A percentile compares a stretch with the other conserved stretches of the same genome.
These are phyloP conservation scores for Gossypioides kirkii DNA, from an alignment of 345 rosid genomes.

Conservation along the genomic window DNA sequence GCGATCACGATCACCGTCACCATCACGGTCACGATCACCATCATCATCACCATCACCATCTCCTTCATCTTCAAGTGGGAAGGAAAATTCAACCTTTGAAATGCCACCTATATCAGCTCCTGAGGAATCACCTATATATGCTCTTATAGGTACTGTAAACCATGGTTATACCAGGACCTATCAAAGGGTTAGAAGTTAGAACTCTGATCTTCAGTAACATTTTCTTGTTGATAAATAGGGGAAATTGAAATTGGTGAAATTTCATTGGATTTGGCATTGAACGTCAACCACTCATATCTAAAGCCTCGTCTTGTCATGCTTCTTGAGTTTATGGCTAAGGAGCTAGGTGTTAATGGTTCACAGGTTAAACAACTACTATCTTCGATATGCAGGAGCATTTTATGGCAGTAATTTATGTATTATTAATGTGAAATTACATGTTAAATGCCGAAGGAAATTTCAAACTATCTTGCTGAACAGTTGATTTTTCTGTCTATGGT, in stretches of 20 bases:
- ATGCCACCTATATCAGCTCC: slow-evolving; percentile 37
- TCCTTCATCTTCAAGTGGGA: slow-evolving; percentile 32
- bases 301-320: slow-evolving; percentile 47
- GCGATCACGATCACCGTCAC: slow-evolving; percentile 8
- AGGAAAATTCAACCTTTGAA: slow-evolving; percentile 29
- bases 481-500: slow-evolving; percentile 3
- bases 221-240: slow-evolving; percentile 32
- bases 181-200: background rate
- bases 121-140: slow-evolving; percentile 21
- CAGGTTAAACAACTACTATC: slow-evolving; percentile 43
- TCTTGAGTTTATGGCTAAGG: slow-evolving; percentile 42
- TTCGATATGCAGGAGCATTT: slow-evolving; percentile 14
- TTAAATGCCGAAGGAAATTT: background rate
- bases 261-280: slow-evolving; percentile 53
- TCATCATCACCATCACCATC: slow-evolving; percentile 15
- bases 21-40: too few species aligned
- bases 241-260: slow-evolving; percentile 51
- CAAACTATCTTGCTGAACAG: background rate
- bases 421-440: background rate
- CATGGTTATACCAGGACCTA: background rate
- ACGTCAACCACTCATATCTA: slow-evolving; percentile 46
- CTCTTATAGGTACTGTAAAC: slow-evolving; percentile 36
- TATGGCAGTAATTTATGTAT: background rate
- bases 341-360: slow-evolving; percentile 45
- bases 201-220: background rate